Evolutionary conservation across 2,329 filamentous ascomycete species (phyloP), one percentile per base, ranked within the genome.

Genomic region (Colletotrichum sp.): DNA sequence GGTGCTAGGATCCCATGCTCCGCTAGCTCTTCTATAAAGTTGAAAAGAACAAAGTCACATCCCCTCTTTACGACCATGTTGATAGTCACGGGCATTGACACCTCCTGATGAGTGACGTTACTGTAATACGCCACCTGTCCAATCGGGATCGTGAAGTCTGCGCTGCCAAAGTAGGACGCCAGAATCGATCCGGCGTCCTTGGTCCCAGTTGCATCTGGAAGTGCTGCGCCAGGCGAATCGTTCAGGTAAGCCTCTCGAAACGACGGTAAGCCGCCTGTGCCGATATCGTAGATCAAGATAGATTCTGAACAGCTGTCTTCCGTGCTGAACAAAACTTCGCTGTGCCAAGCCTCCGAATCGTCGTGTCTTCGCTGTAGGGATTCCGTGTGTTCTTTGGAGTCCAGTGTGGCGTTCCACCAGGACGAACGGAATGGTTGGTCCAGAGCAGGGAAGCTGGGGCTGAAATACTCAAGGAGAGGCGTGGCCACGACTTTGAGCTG

Each of bases 261-360:
- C 6, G 81, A 83, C 6, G 84, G 83, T 18, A 83, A 65, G 2
- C 83, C 84, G 21, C 84, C 84, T 1, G 83, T 85, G 15, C 84
- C 84, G 66, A 85, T 84, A 69, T 86, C 84, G 75, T 83, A 84
- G 24, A 86, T 76, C 78, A 85, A 81, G n/a, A 86, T 77, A 43
- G 78, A 80, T 61, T 85, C 83, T 6, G 83, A 84, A 70, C 84
- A 86, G 29, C 29, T 59, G 16, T 59, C 29, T 7, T 47, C n/a
- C n/a, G 43, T 47, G 43, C 43, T 21, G 1, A 47, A 47, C 3
- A 47, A n/a, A 11, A 77, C 36, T 18, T 47, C 0, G 6, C 43
- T 21, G 43, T 47, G 43, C 43, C 43, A 47, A 13, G 43, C 11
- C 43, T 47, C 43, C 2, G 43, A n/a, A 47, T 47, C 43, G 6